Evolutionary conservation across 495 filamentous ascomycete species (phyloP).

Genomic region (Trichoderma parareesei): DNA sequence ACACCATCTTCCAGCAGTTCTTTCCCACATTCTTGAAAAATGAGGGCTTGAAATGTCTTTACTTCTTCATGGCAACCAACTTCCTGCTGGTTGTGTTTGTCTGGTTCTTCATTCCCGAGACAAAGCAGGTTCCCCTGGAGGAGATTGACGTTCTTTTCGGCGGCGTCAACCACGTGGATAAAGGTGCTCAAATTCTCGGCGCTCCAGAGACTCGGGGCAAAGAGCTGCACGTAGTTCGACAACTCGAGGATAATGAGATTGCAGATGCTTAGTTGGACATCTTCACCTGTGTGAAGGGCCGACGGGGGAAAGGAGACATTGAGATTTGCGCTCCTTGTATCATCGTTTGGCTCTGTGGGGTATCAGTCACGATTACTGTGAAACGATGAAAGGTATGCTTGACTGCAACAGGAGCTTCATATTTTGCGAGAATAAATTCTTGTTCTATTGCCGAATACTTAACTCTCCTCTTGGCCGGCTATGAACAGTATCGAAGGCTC

Average conservation of each 20-base stretch:
- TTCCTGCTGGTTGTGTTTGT: conserved; percentile 52
- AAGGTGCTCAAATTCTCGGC: conserved; percentile 33
- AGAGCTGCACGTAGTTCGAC: not conserved
- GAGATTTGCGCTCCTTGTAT: no score
- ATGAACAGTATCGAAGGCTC: not conserved
- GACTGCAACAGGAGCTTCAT: no score
- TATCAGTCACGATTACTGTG: no score
- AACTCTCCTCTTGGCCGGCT: no score
- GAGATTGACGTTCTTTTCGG: conserved; percentile 57
- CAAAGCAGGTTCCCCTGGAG: conserved; percentile 55
- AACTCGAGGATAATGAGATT: conserved; percentile 12
- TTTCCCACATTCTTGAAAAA: conserved; percentile 57
- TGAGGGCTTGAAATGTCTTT: conserved; percentile 42
- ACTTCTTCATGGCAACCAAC: conserved; percentile 39
- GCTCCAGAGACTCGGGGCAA: not conserved
- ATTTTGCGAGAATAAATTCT: no score
- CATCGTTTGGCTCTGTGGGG: no score
- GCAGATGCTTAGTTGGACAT: no score
- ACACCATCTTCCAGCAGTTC: conserved; percentile 57
- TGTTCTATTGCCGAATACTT: no score
- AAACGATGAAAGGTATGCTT: no score
- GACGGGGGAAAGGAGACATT: no score
- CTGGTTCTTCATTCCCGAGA: conserved; percentile 58
- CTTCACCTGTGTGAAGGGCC: no score
- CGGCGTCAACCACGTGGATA: conserved; percentile 49